Base-by-base conservation (phyloP, 2,329 filamentous ascomycete genomes). In the Apiospora sp. region DNA sequence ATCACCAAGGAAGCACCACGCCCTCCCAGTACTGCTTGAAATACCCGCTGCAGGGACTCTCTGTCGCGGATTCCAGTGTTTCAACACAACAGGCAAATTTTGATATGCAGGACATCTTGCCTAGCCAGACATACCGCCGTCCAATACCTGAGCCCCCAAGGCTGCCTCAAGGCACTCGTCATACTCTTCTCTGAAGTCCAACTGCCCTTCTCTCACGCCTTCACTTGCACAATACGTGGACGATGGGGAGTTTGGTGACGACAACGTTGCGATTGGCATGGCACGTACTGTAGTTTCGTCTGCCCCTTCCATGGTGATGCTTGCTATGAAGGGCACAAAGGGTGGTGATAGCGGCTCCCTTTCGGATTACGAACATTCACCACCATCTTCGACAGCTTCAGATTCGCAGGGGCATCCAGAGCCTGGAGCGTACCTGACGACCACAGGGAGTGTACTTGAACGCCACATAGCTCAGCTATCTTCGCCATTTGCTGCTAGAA, bases 121-220 rank as follows among this genome's bases (percentile, higher is more conserved):
- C 71, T 27, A 46, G 49, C 10, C 75, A 75, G 13, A 54, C 75
- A 13, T 69, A 76, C 48, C 75, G 77, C 64, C 79, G 79, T 37
- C 78, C 79, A n/a, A 69, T 81, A 19, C 79, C 79, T 12, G 77
- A 80, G n/a, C 72, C 78, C 19, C 79, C 3, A 75, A 71, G 27
- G 22, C 54, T n/a, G 71, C 72, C 34, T 73, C 76, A 44, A 77
- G 77, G 48, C 77, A 74, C 54, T 64, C 75, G 10, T 81, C 80
- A 1, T 75, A 73, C 27, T 79, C 76, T 13, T 81, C 80, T 13
- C 51, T 79, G 4, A 73, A 75, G 34, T 81, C 80, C 6, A 78
- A 71, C 61, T 80, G 80, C 34, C 79, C 79, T 41, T 81, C 80
- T 4, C 72, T 81, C 30, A 81, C 80, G 14, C 78, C 80, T 10